Evolutionary conservation across 2,329 filamentous ascomycete species (phyloP).

Genomic region (Drechslerella dactyloides): DNA sequence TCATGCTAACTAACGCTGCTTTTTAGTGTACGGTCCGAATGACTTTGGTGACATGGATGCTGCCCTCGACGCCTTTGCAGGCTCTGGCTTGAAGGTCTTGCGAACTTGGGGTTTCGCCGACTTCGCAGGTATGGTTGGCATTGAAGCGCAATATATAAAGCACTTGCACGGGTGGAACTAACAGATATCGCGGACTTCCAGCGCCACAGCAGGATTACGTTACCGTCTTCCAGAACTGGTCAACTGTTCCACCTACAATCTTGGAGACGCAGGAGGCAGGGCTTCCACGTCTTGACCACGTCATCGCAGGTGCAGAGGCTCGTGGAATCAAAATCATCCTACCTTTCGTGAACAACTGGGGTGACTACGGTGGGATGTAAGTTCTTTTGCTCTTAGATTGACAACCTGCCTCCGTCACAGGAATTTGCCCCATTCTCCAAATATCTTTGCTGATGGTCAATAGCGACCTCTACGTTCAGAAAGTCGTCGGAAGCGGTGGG

Average conservation of each 20-base stretch:
- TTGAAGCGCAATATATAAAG: neutral
- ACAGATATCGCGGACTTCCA: slow-evolving; percentile 18
- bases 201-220: slow-evolving; percentile 48
- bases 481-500: slow-evolving; percentile 62
- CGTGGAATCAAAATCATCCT: slow-evolving; percentile 69
- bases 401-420: too few relatives aligned
- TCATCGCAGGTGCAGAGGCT: slow-evolving; percentile 67
- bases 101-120: slow-evolving; percentile 71
- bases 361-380: slow-evolving; percentile 70
- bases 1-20: neutral
- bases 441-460: neutral
- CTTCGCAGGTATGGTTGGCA: slow-evolving; percentile 53
- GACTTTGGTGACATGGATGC: slow-evolving; percentile 63
- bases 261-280: slow-evolving; percentile 55
- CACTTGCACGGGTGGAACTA: neutral
- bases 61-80: slow-evolving; percentile 61
- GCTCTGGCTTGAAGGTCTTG: slow-evolving; percentile 66
- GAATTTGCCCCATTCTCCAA: too few relatives aligned
- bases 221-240: slow-evolving; percentile 49
- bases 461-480: slow-evolving; percentile 46
- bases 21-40: slow-evolving; percentile 45
- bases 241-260: slow-evolving; percentile 41
- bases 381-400: slow-evolving; percentile 61
- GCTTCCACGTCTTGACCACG: slow-evolving; percentile 69
- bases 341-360: slow-evolving; percentile 73